Evolutionary conservation across 495 filamentous ascomycete genomes (phyloP), one percentile per base, ranked within the genome.

Genomic region (Emericellopsis terricola): DNA sequence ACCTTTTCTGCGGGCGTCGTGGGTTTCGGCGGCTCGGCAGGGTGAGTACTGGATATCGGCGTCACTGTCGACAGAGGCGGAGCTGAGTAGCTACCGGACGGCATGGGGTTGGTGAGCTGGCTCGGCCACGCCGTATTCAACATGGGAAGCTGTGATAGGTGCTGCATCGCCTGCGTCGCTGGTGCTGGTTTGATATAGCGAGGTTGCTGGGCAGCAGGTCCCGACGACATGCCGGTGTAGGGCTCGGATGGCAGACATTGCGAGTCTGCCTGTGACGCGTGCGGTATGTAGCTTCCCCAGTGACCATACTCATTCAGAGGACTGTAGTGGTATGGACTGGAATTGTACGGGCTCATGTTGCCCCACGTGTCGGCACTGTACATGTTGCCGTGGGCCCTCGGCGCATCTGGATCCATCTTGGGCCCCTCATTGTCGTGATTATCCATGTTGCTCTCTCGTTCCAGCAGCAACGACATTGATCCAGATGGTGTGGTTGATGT

Each of bases 71-170:
- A 34, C 33, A 74, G 52, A 32, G 71, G 61, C 32, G 64, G 59
- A 13, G 62, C 57, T n/a, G 63, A 50, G 39, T 65, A 42, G 11
- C 53, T 45, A 13, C 49, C 21, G 3, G 33, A 34, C 11, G 33
- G 33, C 2, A 21, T 55, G 9, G 68, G 67, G 40, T 69, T 68
- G 15, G 73, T 69, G 42, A 79, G 62, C 63, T 77, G 68, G 48
- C 76, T 81, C 13, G 76, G 76, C 76, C 76, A 81, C 33, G 57
- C 53, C 38, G 71, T 57, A 48, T 73, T 68, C 31, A 79, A 59
- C 48, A 73, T 68, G 32, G 76, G 63, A 11, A 67, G 49, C 40
- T 56, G 59, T n/a, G n/a, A n/a, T n/a, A n/a, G n/a, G 7, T 50
- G 41, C 34, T 55, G 59, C 37, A 50, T 51, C 32, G 51, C 39